These are phyloP conservation scores for Phytophthora kernoviae DNA, from an alignment of 352 stramenopile genomes.

Conservation along the genomic window DNA sequence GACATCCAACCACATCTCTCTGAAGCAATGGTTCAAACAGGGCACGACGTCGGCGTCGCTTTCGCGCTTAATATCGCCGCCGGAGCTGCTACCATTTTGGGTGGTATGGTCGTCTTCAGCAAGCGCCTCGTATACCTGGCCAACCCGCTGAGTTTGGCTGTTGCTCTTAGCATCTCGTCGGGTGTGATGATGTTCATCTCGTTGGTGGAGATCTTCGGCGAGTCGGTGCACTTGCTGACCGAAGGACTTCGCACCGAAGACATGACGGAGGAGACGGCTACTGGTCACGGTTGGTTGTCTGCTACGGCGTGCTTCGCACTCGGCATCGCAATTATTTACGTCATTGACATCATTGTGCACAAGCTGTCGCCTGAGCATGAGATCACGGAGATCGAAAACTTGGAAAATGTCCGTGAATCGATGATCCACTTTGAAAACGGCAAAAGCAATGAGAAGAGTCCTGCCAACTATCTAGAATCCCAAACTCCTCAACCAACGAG, in stretches of 20 bases:
- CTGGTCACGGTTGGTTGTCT: background rate
- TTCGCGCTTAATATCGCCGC: conserved; percentile 2
- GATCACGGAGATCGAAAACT: background rate
- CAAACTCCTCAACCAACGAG: background rate
- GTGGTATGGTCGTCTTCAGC: conserved; percentile 2
- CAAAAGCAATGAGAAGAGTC: background rate
- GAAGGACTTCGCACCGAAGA: background rate
- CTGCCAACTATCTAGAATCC: background rate
- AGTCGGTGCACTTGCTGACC: conserved; percentile 1
- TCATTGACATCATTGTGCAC: background rate
- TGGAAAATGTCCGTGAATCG: background rate
- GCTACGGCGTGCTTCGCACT: background rate
- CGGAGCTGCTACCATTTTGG: background rate
- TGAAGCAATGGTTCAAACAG: conserved; percentile 3
- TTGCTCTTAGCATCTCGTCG: background rate
- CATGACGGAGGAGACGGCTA: conserved; percentile 4
- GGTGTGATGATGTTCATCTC: conserved; percentile 4
- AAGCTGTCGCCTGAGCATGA: background rate
- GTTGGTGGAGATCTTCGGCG: conserved; percentile 2
- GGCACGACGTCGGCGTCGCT: background rate
- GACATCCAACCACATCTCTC: background rate
- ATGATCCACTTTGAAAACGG: background rate
- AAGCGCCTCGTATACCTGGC: conserved; percentile 5
- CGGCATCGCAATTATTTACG: background rate
- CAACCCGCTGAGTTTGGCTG: conserved; percentile 2